These are phyloP conservation scores for Pseudogymnoascus sp. DNA, from an alignment of 2,329 filamentous ascomycete species.

Conservation along the genomic window DNA sequence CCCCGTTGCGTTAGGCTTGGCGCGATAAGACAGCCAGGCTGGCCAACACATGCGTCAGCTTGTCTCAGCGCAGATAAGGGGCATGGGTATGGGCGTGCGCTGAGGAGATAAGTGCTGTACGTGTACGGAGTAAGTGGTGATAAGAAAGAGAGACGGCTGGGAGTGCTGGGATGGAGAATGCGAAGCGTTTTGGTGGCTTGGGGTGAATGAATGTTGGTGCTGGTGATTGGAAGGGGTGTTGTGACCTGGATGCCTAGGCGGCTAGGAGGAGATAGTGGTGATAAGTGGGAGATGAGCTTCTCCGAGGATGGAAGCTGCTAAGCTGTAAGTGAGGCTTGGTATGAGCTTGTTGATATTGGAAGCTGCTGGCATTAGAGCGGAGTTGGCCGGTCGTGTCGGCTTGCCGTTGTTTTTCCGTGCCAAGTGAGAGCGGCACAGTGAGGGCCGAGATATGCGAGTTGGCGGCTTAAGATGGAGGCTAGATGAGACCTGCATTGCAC, in stretches of 20 bases:
- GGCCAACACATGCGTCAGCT: background rate
- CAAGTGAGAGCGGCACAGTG: background rate
- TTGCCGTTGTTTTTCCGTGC: background rate
- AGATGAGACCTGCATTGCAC: background rate
- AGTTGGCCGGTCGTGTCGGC: background rate
- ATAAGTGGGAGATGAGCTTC: background rate
- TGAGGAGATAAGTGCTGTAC: background rate
- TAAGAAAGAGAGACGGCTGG: background rate
- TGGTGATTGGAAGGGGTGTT: background rate
- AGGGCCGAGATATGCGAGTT: background rate
- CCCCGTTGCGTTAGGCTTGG: background rate
- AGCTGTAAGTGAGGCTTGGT: background rate
- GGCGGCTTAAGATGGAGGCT: background rate
- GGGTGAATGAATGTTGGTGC: background rate
- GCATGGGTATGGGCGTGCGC: background rate
- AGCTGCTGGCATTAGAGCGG: background rate
- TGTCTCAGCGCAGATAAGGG: background rate
- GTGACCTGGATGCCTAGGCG: background rate
- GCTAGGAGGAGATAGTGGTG: background rate
- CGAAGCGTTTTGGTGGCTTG: background rate
- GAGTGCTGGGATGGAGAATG: background rate
- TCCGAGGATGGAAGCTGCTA: background rate
- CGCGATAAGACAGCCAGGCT: background rate
- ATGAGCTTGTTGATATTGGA: background rate
- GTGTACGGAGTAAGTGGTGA: background rate